Evolutionary conservation across 768 basidiomycete genomes (phyloP), one percentile per base, ranked within the genome.

Genomic region (Cyclocybe aegerita): DNA sequence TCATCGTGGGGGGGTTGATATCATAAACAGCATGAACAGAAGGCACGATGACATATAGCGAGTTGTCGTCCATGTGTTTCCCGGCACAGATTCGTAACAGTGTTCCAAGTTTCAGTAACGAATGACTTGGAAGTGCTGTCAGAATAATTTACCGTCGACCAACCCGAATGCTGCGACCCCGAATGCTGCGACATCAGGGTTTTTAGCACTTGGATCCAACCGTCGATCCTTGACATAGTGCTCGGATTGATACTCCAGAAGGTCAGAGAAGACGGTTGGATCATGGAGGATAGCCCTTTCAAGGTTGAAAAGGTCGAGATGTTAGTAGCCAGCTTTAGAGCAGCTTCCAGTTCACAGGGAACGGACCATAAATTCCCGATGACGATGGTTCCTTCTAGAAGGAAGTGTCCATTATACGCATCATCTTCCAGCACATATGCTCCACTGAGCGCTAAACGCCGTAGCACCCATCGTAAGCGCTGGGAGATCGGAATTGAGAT

Each of bases 331-430:
- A n/a, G 40, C 6, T 43, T 46, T 7, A 52, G 9, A 34, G 45
- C 37, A 29, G 35, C 43, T 48, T 17, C 11, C 16, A 31, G 11
- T 32, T n/a, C 3, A 1, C n/a, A 17, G 11, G 5, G 23, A 23
- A 33, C 56, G 23, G 43, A 67, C 67, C 69, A 69, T 34, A 54
- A 57, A 46, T 66, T 67, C 15, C 62, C 64, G 14, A 68, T 52
- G 10, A 70, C 55, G 17, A 66, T 58, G 31, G 65, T 61, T 15
- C 67, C 66, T 44, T 61, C 59, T 11, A 63, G 64, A 45, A 65
- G 66, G 30, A 58, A 65, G 46, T 59, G 65, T 8, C 66, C 65
- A 46, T 61, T 54, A 35, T 67, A 64, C 12, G 62, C 59, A 43
- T 69, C 67, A 42, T 63, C 65, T 60, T 57, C 7, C 60, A 56